These are phyloP conservation scores for Candida smagusa DNA, from an alignment of 1,139 yeast species.

Conservation along the genomic window DNA sequence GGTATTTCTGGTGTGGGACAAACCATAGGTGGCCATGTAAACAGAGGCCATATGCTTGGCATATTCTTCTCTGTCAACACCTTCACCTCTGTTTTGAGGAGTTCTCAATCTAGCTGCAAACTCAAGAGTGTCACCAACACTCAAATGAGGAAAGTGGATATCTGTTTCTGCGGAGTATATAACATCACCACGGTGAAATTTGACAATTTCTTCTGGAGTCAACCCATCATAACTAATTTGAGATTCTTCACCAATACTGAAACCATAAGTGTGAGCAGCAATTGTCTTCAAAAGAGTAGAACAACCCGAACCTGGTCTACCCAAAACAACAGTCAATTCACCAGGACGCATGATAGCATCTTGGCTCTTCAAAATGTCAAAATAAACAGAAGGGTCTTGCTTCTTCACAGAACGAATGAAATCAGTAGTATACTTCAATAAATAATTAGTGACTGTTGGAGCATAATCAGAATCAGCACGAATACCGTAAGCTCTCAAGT, in stretches of 20 bases:
- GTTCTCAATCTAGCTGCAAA: constrained; percentile 26
- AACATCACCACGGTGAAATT: constrained; percentile 27
- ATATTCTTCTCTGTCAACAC: constrained; percentile 16
- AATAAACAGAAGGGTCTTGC: constrained; percentile 24
- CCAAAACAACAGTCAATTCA: constrained; percentile 71
- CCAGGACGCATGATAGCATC: constrained; percentile 70
- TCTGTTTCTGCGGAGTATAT: constrained; percentile 27
- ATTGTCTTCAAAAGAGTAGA: constrained; percentile 72
- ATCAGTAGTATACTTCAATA: constrained; percentile 19
- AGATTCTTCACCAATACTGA: constrained; percentile 53
- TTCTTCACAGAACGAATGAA: constrained; percentile 17
- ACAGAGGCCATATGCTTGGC: constrained; percentile 21
- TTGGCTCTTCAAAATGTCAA: constrained; percentile 63
- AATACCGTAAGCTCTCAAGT: constrained; percentile 69
- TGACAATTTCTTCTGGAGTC: constrained; percentile 15
- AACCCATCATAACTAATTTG: constrained; percentile 28
- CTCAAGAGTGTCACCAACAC: constrained; percentile 26
- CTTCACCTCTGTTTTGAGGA: constrained; percentile 30
- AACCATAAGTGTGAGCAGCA: constrained; percentile 71
- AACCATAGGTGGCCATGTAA: constrained; percentile 21
- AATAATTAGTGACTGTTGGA: constrained; percentile 59
- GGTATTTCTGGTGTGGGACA: constrained; percentile 18
- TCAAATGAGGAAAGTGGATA: constrained; percentile 24
- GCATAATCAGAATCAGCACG: constrained; percentile 82
- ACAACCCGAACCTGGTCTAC: constrained; percentile 86